A percentile compares a stretch with the other conserved stretches of the same genome.
Evolutionary conservation across 75 land plant genomes (phyloP).

Genomic region (Cryptomeria japonica): DNA sequence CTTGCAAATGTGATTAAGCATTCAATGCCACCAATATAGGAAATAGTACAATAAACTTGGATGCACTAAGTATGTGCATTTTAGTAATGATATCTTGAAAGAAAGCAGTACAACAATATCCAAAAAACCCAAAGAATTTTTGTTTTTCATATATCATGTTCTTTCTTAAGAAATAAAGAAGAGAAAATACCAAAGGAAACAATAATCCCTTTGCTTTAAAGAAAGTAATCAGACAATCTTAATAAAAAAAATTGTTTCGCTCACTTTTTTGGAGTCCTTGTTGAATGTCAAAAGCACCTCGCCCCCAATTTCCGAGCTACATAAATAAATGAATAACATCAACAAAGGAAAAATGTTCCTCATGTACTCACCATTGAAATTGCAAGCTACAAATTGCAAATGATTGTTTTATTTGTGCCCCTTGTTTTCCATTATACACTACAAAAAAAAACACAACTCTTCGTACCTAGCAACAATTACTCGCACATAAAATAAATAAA

Average conservation of each 20-base stretch:
- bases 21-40: too few species aligned
- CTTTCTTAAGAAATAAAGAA: not conserved
- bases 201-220: not conserved
- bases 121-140: not conserved
- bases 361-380: not conserved
- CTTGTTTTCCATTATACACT: not conserved
- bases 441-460: not conserved
- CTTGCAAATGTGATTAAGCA: too few species aligned
- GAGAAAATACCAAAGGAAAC: not conserved
- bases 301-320: slow-evolving; percentile 23
- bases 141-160: not conserved
- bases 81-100: not conserved
- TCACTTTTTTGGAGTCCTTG: slow-evolving; percentile 22
- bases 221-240: not conserved
- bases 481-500: not conserved
- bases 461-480: not conserved
- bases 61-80: not conserved
- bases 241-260: not conserved
- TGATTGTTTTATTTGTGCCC: not conserved
- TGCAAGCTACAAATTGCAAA: not conserved
- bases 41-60: not conserved
- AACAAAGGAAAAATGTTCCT: not conserved
- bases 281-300: slow-evolving; percentile 28
- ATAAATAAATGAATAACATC: not conserved
- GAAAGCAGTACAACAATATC: not conserved